Percentiles rank a stretch among this genome's conserved stretches.
phyloP scores from a whole-genome alignment of 2,329 filamentous ascomycete species.

The Fusarium setosum region DNA sequence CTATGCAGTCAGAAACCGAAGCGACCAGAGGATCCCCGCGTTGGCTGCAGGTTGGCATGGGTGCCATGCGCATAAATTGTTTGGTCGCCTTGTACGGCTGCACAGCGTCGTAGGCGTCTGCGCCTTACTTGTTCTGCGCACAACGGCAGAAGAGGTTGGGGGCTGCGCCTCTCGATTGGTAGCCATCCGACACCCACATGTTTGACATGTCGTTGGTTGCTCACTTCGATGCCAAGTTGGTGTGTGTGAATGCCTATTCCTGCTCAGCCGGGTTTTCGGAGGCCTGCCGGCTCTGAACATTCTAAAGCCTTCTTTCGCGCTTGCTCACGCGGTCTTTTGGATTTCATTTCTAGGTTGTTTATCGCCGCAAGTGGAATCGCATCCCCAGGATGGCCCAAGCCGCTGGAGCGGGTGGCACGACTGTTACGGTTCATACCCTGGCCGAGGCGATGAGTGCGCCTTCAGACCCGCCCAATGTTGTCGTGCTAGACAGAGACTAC shows the following conservation, averaged over 20 bases:
- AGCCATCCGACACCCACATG: slow-evolving; percentile 33
- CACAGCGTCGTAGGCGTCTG: slow-evolving; percentile 15
- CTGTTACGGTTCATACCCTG: slow-evolving; percentile 28
- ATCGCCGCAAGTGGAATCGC: slow-evolving; percentile 1
- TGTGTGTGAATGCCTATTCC: slow-evolving; percentile 33
- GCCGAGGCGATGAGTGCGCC: slow-evolving; percentile 35
- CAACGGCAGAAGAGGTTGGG: slow-evolving; percentile 28
- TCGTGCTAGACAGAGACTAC: slow-evolving; percentile 39
- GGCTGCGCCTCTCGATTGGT: slow-evolving; percentile 38
- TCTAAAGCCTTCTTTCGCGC: slow-evolving; percentile 25
- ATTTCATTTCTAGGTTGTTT: neutral
- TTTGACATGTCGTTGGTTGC: slow-evolving; percentile 36
- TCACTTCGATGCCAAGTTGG: slow-evolving; percentile 21
- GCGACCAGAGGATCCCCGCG: slow-evolving; percentile 1
- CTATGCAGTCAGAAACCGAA: neutral
- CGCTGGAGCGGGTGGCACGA: slow-evolving; percentile 29
- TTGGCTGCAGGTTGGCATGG: slow-evolving; percentile 6
- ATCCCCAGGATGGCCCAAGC: slow-evolving; percentile 31
- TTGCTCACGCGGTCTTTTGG: slow-evolving; percentile 7
- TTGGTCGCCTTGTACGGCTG: slow-evolving; percentile 29
- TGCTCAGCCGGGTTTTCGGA: slow-evolving; percentile 18
- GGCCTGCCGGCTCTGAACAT: slow-evolving; percentile 10
- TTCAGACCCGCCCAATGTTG: slow-evolving; percentile 30
- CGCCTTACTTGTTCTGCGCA: slow-evolving; percentile 32
- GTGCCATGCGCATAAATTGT: neutral